phyloP scores from a whole-genome alignment of 306 rosid species.

The Vicia faba region DNA sequence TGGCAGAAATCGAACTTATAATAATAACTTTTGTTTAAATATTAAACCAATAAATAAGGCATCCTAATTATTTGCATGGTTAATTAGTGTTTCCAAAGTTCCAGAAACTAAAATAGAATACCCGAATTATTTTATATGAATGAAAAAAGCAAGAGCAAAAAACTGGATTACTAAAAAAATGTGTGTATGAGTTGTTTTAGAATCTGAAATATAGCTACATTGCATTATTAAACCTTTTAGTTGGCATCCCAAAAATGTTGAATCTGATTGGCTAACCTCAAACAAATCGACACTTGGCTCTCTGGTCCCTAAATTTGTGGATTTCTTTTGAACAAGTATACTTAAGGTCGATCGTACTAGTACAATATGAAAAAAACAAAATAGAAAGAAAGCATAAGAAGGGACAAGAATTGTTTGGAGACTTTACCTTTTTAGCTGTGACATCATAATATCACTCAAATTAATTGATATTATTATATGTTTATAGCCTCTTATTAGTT shows the following conservation, averaged over 20 bases:
- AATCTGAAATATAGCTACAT: slow-evolving; percentile 4
- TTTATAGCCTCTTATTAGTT: too few species aligned
- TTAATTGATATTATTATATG: too few species aligned
- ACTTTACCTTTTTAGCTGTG: too few species aligned
- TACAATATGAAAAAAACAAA: not conserved
- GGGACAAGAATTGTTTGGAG: not conserved
- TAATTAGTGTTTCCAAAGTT: slow-evolving; percentile 8
- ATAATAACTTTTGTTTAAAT: too few species aligned
- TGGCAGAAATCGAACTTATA: too few species aligned
- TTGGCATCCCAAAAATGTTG: slow-evolving; percentile 34
- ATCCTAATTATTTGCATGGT: slow-evolving; percentile 20
- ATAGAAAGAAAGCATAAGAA: not conserved
- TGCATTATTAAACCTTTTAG: slow-evolving; percentile 30
- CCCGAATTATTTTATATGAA: too few species aligned
- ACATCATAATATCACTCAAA: too few species aligned
- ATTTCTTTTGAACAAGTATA: slow-evolving; percentile 28
- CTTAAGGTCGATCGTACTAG: slow-evolving; percentile 25
- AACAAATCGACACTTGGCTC: slow-evolving; percentile 22
- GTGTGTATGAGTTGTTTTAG: slow-evolving; percentile 38
- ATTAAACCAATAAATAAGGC: too few species aligned
- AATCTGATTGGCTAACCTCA: slow-evolving; percentile 35
- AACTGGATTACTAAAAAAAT: not conserved
- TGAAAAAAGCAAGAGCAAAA: not conserved
- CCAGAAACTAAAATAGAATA: slow-evolving; percentile 3
- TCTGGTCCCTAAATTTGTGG: slow-evolving; percentile 31